Conservation (phyloP, 2,329 filamentous ascomycete genomes). For the Clonostachys solani region DNA sequence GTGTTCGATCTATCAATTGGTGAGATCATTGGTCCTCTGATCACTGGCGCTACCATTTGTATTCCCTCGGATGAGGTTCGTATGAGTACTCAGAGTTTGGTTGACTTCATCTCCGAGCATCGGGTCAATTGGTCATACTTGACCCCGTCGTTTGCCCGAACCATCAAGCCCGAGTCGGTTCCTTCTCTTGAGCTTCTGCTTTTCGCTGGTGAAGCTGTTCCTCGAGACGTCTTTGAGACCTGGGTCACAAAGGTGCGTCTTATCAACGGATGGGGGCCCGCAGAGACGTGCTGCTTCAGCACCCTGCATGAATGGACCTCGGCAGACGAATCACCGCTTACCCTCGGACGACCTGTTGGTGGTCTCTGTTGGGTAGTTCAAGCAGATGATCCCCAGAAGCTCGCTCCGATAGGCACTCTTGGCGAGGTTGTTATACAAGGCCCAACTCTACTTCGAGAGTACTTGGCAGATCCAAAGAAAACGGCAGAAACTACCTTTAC, state of each 20-base stretch:
- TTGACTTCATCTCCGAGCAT: background rate
- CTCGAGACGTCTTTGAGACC: slow-evolving; percentile 3
- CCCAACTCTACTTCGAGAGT: slow-evolving; percentile 38
- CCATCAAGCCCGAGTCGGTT: background rate
- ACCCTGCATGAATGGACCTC: slow-evolving; percentile 3
- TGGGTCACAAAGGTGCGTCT: slow-evolving; percentile 5
- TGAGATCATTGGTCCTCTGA: slow-evolving; percentile 12
- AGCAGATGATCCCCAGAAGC: slow-evolving; percentile 1
- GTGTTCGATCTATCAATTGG: slow-evolving; percentile 42
- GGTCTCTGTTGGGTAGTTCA: slow-evolving; percentile 7
- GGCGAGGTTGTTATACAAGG: slow-evolving; percentile 10
- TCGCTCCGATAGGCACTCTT: slow-evolving; percentile 5
- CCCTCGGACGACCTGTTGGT: slow-evolving; percentile 5
- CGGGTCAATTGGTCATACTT: background rate
- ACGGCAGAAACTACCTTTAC: slow-evolving; percentile 16
- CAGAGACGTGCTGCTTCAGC: slow-evolving; percentile 5
- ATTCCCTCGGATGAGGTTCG: slow-evolving; percentile 13
- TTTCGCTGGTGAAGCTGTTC: slow-evolving; percentile 6
- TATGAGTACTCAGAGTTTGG: background rate
- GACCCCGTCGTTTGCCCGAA: background rate
- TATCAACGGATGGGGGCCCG: slow-evolving; percentile 7
- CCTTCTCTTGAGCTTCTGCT: slow-evolving; percentile 1
- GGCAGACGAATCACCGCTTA: background rate
- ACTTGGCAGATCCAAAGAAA: slow-evolving; percentile 26
- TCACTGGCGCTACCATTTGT: slow-evolving; percentile 11